phyloP scores from a whole-genome alignment of 2,329 filamentous ascomycete species.

The Penicillium occitanis region DNA sequence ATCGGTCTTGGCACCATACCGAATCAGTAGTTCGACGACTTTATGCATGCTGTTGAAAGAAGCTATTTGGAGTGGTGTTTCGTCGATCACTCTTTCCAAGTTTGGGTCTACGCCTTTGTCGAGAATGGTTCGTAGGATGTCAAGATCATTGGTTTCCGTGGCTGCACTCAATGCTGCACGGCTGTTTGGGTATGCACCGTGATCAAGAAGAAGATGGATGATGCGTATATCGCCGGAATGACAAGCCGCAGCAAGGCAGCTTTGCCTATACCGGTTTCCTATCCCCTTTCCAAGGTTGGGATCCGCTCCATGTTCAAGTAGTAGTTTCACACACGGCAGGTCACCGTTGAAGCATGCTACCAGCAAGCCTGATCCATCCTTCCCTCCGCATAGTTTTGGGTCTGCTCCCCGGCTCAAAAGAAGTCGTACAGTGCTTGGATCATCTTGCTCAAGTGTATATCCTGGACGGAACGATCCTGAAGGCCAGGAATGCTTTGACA shows the following conservation, averaged over 20 bases:
- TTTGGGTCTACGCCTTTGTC: conserved; percentile 14
- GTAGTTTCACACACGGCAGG: not conserved
- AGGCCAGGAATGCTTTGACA: not conserved
- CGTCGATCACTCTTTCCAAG: not conserved
- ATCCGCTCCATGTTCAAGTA: conserved; percentile 1
- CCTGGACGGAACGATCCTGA: not conserved
- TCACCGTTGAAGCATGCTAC: conserved; percentile 5
- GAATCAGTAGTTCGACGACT: conserved; percentile 5
- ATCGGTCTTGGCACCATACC: conserved; percentile 4
- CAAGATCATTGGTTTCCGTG: not conserved
- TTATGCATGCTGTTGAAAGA: not conserved
- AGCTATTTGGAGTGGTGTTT: conserved; percentile 10
- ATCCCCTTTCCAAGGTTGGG: not conserved
- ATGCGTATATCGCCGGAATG: not conserved
- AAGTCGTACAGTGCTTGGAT: not conserved
- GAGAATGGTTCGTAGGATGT: not conserved
- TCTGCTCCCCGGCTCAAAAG: not conserved
- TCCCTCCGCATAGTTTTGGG: not conserved
- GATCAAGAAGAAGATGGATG: conserved; percentile 4
- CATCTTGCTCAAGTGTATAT: not conserved
- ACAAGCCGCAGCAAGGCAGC: conserved; percentile 8
- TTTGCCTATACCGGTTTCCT: not conserved
- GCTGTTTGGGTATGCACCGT: not conserved
- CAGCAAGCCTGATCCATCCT: not conserved
- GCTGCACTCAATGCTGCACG: not conserved